Percentiles rank a stretch among this genome's conserved stretches.
These are phyloP conservation scores for Euphorbia pulcherrima DNA, from an alignment of 345 rosid species.

Conservation along the genomic window DNA sequence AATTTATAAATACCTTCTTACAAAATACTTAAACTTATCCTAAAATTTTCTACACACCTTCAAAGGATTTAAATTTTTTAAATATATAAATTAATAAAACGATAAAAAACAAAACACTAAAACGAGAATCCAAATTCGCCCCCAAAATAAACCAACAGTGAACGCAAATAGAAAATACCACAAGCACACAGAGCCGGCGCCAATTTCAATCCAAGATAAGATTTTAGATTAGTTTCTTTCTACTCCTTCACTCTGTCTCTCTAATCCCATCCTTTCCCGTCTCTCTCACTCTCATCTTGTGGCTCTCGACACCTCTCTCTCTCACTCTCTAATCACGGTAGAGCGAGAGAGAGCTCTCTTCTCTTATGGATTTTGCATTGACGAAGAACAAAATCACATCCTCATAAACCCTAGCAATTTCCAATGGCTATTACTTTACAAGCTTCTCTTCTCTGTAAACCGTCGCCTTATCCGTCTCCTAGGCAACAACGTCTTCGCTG, in stretches of 20 bases:
- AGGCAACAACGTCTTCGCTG: not conserved
- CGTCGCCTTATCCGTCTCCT: slow-evolving; percentile 27
- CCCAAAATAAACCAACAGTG: not conserved
- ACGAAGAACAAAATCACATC: not conserved
- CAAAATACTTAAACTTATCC: too few relatives aligned
- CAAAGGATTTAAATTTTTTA: too few relatives aligned
- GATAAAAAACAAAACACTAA: too few relatives aligned
- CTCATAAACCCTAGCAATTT: slow-evolving; percentile 39
- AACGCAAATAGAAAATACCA: not conserved
- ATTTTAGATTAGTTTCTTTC: slow-evolving; percentile 7
- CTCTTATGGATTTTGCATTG: not conserved
- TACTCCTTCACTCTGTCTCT: not conserved
- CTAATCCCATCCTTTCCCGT: not conserved
- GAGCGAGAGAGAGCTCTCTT: not conserved
- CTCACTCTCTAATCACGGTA: not conserved
- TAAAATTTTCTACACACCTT: too few relatives aligned
- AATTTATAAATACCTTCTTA: too few relatives aligned
- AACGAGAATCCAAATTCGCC: too few relatives aligned
- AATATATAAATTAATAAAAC: too few relatives aligned
- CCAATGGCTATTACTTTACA: slow-evolving; percentile 59
- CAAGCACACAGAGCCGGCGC: slow-evolving; percentile 16
- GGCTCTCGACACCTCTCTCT: slow-evolving; percentile 15
- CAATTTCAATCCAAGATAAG: slow-evolving; percentile 47
- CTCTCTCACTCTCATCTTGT: slow-evolving; percentile 5
- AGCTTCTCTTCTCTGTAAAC: slow-evolving; percentile 61